phyloP scores from a whole-genome alignment of 2,329 filamentous ascomycete species.

The Penicillium sp. region DNA sequence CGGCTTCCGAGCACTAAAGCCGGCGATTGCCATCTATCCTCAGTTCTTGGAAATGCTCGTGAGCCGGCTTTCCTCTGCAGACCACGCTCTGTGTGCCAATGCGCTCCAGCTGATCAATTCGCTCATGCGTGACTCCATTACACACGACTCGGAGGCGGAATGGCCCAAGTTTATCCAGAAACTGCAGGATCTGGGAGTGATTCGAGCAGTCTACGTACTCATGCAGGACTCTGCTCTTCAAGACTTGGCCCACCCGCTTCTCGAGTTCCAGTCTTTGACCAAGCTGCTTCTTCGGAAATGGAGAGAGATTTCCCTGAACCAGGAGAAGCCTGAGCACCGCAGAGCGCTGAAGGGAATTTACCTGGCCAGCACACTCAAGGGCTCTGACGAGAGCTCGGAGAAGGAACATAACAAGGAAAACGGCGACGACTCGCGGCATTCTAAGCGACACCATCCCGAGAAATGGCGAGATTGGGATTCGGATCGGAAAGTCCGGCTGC shows the following conservation, averaged over 20 bases:
- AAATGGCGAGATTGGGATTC: constrained; percentile 93
- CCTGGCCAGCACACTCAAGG: constrained; percentile 61
- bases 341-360: constrained; percentile 81
- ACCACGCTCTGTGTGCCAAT: constrained; percentile 93
- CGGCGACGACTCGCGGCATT: constrained; percentile 49
- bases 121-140: constrained; percentile 84
- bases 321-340: constrained; percentile 83
- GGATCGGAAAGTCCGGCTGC: constrained; percentile 78
- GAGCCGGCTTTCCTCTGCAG: constrained; percentile 82
- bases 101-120: constrained; percentile 93
- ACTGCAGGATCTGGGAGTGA: constrained; percentile 86
- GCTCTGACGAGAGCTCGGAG: constrained; percentile 26
- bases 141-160: constrained; percentile 69
- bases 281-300: constrained; percentile 84
- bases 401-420: constrained; percentile 27
- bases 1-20: constrained; percentile 87
- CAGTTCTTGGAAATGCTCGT: constrained; percentile 94
- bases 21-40: constrained; percentile 82
- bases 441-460: constrained; percentile 72
- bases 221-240: constrained; percentile 93
- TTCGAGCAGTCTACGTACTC: constrained; percentile 82
- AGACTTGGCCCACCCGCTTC: constrained; percentile 78
- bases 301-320: constrained; percentile 76
- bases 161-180: constrained; percentile 95
- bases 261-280: constrained; percentile 89